Evolutionary conservation across 1,284 basidiomycete genomes (phyloP).

Genomic region (Irpex sp.): DNA sequence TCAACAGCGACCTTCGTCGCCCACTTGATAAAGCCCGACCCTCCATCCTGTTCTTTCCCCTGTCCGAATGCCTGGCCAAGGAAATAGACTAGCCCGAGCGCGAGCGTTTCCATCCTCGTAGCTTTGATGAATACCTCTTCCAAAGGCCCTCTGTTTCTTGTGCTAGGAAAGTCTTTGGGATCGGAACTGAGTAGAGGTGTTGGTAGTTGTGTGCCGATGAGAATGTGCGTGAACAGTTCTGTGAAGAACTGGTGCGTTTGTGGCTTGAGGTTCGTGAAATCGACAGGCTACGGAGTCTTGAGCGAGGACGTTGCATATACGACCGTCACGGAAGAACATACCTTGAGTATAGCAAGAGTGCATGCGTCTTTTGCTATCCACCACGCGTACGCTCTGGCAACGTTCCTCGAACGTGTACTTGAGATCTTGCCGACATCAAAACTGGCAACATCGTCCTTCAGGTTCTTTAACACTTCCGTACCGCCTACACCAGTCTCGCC

Average conservation of each 20-base stretch:
- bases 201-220: constrained; percentile 67
- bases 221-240: constrained; percentile 61
- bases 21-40: constrained; percentile 50
- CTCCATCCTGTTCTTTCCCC: constrained; percentile 31
- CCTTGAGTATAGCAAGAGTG: constrained; percentile 79
- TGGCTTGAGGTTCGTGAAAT: constrained; percentile 71
- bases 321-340: constrained; percentile 23
- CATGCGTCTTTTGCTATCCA: constrained; percentile 74
- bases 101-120: constrained; percentile 50
- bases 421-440: constrained; percentile 56
- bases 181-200: constrained; percentile 52
- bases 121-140: constrained; percentile 73
- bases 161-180: constrained; percentile 32
- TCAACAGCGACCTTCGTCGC: constrained; percentile 60
- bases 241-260: constrained; percentile 62
- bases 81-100: constrained; percentile 68
- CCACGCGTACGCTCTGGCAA: constrained; percentile 80
- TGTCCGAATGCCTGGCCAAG: constrained; percentile 45
- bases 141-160: constrained; percentile 53
- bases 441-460: constrained; percentile 43
- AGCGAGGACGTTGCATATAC: background rate
- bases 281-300: constrained; percentile 57
- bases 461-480: constrained; percentile 64
- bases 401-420: constrained; percentile 50
- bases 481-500: constrained; percentile 85